Evolutionary conservation across 495 filamentous ascomycete species (phyloP), one percentile per base, ranked within the genome.

Genomic region (Aspergillus sclerotioniger): DNA sequence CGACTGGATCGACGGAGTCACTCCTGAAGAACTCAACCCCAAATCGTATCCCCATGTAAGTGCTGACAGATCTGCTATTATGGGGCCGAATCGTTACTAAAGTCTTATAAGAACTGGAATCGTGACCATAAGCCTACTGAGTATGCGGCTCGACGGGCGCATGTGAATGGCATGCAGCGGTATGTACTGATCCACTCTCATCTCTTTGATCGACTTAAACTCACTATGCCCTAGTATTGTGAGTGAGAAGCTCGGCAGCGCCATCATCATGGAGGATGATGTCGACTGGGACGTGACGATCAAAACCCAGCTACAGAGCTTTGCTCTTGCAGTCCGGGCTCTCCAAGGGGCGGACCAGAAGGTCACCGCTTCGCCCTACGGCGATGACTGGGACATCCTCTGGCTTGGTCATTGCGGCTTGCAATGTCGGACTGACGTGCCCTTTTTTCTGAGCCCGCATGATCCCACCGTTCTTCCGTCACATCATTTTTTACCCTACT

Each of bases 181-280:
- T 71, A 58, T 31, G 58, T 44, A 29, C 16, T 16, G 61, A 12
- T n/a, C 45, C 20, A 19, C 32, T 19, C n/a, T 13, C 21, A 5
- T 47, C 2, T 16, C 31, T 2, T 48, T 6, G 19, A 19, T 39
- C 16, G 20, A 50, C 19, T 8, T 39, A 25, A 21, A 37, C 33
- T 60, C 13, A 59, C 45, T 17, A 25, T 39, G 21, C 21, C 16
- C 32, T 43, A 73, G 59, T 33, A 72, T 83, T 21, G 71, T 82
- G 35, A 65, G 74, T 20, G 58, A 77, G 10, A 64, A 68, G 17
- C 55, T 84, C 0, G 65, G 65, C 13, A 76, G 75, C 19, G 80
- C 80, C 25, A 59, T 84, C 9, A 72, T 83, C 8, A 61, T 84
- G 60, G 82, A 84, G 57, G 81, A 84, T 59, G 81, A 84, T 53